A percentile compares a stretch with the other conserved stretches of the same genome.
These are phyloP conservation scores for Pythium dissimile DNA, from an alignment of 352 stramenopile species.

Conservation along the genomic window DNA sequence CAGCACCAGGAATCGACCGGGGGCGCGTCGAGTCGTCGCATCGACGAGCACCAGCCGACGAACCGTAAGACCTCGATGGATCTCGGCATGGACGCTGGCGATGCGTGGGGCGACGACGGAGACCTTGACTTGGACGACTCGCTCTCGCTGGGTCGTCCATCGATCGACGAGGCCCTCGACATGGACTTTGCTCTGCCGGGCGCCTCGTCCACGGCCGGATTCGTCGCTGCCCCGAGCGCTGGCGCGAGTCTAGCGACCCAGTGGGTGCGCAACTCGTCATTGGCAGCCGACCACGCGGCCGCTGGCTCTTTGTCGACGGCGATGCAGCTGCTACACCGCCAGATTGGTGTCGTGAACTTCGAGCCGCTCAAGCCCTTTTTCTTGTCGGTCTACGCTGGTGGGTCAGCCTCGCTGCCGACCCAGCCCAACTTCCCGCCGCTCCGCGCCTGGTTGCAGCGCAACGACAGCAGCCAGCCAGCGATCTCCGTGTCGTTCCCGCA, in stretches of 20 bases:
- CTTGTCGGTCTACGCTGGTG: slow-evolving; percentile 80
- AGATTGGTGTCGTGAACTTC: slow-evolving; percentile 99
- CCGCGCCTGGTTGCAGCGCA: slow-evolving; percentile 80
- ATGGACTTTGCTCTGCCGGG: slow-evolving; percentile 40
- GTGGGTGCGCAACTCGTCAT: slow-evolving; percentile 96
- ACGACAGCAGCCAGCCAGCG: slow-evolving; percentile 84
- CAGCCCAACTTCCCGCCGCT: slow-evolving; percentile 80
- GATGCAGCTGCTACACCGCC: slow-evolving; percentile 97
- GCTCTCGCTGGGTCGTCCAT: slow-evolving; percentile 43
- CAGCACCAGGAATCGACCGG: slow-evolving; percentile 47
- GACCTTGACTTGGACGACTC: slow-evolving; percentile 86
- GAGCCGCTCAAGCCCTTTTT: slow-evolving; percentile 92
- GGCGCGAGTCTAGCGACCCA: slow-evolving; percentile 86
- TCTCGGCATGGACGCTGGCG: slow-evolving; percentile 65
- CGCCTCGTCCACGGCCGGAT: slow-evolving; percentile 38
- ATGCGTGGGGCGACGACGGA: slow-evolving; percentile 79
- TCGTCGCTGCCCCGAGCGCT: slow-evolving; percentile 89
- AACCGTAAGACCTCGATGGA: slow-evolving; percentile 71
- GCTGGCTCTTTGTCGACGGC: slow-evolving; percentile 95
- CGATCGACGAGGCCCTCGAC: slow-evolving; percentile 53
- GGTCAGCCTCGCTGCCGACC: slow-evolving; percentile 74
- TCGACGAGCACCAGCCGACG: slow-evolving; percentile 34
- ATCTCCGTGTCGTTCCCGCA: slow-evolving; percentile 86
- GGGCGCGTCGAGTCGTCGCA: slow-evolving; percentile 13
- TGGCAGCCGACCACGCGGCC: slow-evolving; percentile 97